Percentiles rank a stretch among this genome's conserved stretches.
These are phyloP conservation scores for Adansonia digitata DNA, from an alignment of 345 rosid species.

Conservation along the genomic window DNA sequence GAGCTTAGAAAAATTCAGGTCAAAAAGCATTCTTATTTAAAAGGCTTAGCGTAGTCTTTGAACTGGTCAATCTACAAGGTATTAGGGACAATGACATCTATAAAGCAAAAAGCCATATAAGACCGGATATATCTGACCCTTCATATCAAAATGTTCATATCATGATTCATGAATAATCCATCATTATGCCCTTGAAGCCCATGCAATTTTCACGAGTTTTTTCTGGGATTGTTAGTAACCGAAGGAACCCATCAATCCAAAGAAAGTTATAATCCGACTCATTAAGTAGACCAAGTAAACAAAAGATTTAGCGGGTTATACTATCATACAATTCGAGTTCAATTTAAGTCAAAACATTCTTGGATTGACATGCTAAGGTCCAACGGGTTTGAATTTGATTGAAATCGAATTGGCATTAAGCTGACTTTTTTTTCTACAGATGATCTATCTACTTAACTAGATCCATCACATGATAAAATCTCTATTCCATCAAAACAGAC, in stretches of 20 bases:
- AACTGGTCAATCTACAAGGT: not conserved
- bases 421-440: not conserved
- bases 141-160: not conserved
- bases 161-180: not conserved
- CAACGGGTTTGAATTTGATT: not conserved
- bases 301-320: not conserved
- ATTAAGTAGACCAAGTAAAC: conserved; percentile 2
- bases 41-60: not conserved
- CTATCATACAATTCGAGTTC: not conserved
- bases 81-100: not conserved
- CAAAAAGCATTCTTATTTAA: not conserved
- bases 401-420: not conserved
- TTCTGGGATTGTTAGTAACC: not conserved
- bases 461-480: not conserved
- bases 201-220: not conserved
- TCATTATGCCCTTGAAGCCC: not conserved
- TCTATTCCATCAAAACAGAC: not conserved
- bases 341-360: conserved; percentile 3
- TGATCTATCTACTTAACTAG: conserved; percentile 5
- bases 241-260: not conserved
- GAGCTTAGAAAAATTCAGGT: not conserved
- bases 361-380: not conserved
- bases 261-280: not conserved
- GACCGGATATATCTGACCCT: not conserved
- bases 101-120: not conserved